Base-by-base conservation (phyloP, 345 rosid genomes). In the Iberis pinnata region DNA sequence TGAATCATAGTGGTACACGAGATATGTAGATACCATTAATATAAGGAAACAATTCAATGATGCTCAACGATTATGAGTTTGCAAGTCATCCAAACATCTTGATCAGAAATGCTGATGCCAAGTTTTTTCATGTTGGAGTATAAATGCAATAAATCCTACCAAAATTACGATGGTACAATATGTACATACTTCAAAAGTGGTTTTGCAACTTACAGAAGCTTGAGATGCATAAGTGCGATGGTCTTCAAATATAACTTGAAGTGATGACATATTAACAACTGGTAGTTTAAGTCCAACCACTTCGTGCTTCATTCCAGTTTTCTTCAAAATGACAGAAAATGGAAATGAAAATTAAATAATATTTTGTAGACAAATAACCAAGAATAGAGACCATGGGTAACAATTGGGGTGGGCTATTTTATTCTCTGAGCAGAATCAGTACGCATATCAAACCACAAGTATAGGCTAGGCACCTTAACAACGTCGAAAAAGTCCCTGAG, bases 221-320 rank as follows among this genome's bases (percentile, higher is more conserved):
- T 79, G 62, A 19, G 95, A 81, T 45, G 94, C 95, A 71, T 80
- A 83, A 16, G 99, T 92, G 63, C 97, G 82, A 59, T 86, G 94
- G 73, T 92, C 99, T 71, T 92, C 95, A 71, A 75, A 85, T 60
- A 80, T 38, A 41, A 92, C 80, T 76, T 78, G 85, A 42, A 88
- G 89, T 12, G 99, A 85, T 47, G 90, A 80, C 62, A 69, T 61
- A 32, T 79, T 71, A 73, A 92, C 76, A 49, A 81, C 73, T 56
- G 99, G 99, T 72, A 92, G 71, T 72, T 78, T 80, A 65, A 81
- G 80, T 66, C 70, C 79, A 65, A 79, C 70, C 55, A 78, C 84
- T 69, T 92, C 90, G 63, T 79, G 88, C 59, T 80, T 75, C 76
- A 74, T 81, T 63, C 90, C 95, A 22, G 95, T 70, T 83, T 85